phyloP scores from a whole-genome alignment of 2,329 filamentous ascomycete genomes.

The Teratosphaeria destructans region DNA sequence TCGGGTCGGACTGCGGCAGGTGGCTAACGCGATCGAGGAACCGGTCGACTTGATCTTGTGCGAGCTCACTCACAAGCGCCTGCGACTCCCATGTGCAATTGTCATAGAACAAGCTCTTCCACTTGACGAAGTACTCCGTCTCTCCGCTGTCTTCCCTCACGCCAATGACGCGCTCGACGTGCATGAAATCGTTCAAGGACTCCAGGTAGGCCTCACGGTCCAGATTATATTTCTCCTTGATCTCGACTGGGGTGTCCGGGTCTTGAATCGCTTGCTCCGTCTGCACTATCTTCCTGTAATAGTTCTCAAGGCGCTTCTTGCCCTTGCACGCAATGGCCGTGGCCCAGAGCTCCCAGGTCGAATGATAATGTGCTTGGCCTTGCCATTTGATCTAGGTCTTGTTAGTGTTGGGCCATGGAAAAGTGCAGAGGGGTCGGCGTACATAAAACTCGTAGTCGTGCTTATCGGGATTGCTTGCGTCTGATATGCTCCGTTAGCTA shows the following conservation, averaged over 20 bases:
- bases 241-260: slow-evolving; percentile 66
- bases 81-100: slow-evolving; percentile 87
- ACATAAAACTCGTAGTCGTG: slow-evolving; percentile 76
- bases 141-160: slow-evolving; percentile 69
- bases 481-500: slow-evolving; percentile 5
- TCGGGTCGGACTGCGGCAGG: slow-evolving; percentile 68
- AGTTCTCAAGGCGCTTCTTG: slow-evolving; percentile 85
- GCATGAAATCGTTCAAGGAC: slow-evolving; percentile 77
- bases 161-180: slow-evolving; percentile 87
- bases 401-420: slow-evolving; percentile 10
- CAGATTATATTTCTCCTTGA: slow-evolving; percentile 88
- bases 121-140: slow-evolving; percentile 89
- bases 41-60: slow-evolving; percentile 83
- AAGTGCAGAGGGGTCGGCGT: slow-evolving; percentile 13
- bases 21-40: slow-evolving; percentile 76
- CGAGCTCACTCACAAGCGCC: slow-evolving; percentile 62
- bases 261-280: slow-evolving; percentile 72
- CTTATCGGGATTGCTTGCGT: slow-evolving; percentile 38
- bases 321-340: slow-evolving; percentile 68
- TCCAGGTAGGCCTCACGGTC: slow-evolving; percentile 86
- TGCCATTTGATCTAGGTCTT: slow-evolving; percentile 82
- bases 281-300: slow-evolving; percentile 73
- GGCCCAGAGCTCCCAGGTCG: slow-evolving; percentile 82
- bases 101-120: slow-evolving; percentile 77
- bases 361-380: slow-evolving; percentile 86